These are phyloP conservation scores for Plantago major DNA, from an alignment of 257 asterid species.

Conservation along the genomic window DNA sequence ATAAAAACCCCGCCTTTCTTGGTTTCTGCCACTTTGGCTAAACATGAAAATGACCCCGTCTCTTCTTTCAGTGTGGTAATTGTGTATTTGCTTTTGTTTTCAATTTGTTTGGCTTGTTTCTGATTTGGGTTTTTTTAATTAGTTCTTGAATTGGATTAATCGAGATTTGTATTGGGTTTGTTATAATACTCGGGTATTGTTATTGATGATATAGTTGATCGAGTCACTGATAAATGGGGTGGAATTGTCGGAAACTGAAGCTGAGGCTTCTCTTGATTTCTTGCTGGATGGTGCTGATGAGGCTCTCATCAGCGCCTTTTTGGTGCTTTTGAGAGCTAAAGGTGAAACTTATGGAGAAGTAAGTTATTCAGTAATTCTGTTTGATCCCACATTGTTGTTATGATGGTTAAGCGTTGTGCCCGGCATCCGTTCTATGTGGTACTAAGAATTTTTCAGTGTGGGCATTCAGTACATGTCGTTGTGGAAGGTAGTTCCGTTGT, in stretches of 20 bases:
- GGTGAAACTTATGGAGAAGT: constrained; percentile 96
- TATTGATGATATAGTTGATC: constrained; percentile 40
- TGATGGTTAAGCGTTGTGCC: no score
- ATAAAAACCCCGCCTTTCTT: constrained; percentile 19
- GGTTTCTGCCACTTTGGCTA: constrained; percentile 27
- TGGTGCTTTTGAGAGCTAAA: constrained; percentile 92
- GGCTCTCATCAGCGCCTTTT: constrained; percentile 86
- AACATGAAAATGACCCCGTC: constrained; percentile 20
- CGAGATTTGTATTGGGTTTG: background rate
- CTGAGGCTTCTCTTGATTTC: constrained; percentile 80
- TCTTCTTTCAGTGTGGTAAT: constrained; percentile 34
- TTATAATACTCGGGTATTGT: background rate
- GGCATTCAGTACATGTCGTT: no score
- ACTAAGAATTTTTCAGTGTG: no score
- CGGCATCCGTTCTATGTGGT: no score
- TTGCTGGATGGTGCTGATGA: constrained; percentile 87
- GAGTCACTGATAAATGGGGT: constrained; percentile 69
- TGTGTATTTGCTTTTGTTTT: background rate
- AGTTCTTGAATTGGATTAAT: background rate
- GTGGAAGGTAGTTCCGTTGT: no score
- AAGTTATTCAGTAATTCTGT: constrained; percentile 21
- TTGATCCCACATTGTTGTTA: background rate
- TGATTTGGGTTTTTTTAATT: background rate
- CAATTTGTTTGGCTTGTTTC: background rate
- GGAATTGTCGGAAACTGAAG: constrained; percentile 78